Evolutionary conservation across 2,329 filamentous ascomycete species (phyloP), one percentile per base, ranked within the genome.

Genomic region (Exophiala alcalophila): DNA sequence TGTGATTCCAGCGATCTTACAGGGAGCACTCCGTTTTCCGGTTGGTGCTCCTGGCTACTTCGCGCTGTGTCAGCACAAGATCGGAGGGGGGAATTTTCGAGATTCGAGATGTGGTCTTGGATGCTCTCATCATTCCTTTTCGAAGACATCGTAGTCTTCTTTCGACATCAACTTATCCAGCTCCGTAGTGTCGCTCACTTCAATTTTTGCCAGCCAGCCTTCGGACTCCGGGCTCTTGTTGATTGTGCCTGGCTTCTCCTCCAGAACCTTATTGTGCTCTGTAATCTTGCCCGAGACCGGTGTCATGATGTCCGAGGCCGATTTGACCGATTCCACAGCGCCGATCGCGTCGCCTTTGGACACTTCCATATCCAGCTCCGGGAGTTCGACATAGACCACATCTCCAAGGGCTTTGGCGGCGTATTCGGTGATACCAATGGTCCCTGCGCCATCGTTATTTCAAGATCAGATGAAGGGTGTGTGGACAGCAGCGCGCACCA

Each of bases 301-400:
- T 10, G 88, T 83, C 71, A 95, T 84, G 73, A 98, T 95, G 65
- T 98, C 92, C 52, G 87, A 91, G n/a, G 92, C 92, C 51, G 85
- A 92, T 77, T 98, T 98, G 67, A 98, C 92, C 2, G 89, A 96
- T 74, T 98, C 92, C 58, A 98, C 91, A 48, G 91, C 89, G 56
- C 92, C 92, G 57, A 97, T 85, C 53, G 84, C 76, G 62, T 97
- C 91, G 59, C 89, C 89, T 44, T 81, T 77, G 45, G 69, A 68
- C 49, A 94, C 77, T 58, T 83, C 78, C 57, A 81, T 72, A 54
- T 80, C 83, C 42, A 74, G 63, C 55, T 83, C 74, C 43, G 92
- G 92, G 20, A 98, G 84, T 75, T 98, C 92, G 60, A 97, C 89
- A 72, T 86, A 98, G 63, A 98, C 91, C 47, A 97, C 90, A 65